Base-by-base conservation (phyloP, 2,329 filamentous ascomycete species). In the Pseudogymnoascus destructans region DNA sequence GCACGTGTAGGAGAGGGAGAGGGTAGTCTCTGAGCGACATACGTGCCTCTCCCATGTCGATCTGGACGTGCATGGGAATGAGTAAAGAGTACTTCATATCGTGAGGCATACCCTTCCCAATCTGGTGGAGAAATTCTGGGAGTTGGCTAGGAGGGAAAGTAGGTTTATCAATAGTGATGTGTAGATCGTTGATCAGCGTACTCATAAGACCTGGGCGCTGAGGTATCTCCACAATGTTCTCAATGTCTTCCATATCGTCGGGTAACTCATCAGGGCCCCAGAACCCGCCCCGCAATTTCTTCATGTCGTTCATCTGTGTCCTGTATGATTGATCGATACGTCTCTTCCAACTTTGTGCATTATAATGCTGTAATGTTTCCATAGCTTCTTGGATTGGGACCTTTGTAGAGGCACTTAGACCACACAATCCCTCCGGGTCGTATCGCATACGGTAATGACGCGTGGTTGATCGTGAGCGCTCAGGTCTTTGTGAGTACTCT, bases 31-130 rank as follows among this genome's bases (percentile, higher is more conserved):
- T 82, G 19, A 98, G 74, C 11, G 85, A 86, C n/a, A 95, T 79
- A 61, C 87, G 84, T 8, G 85, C 89, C 71, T 98, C 93, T 55
- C 90, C 87, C 84, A 96, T 91, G 61, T 87, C 87, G 62, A 98
- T 79, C 63, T 89, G 84, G 2, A 98, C 78, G 70, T 87, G 87
- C 84, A 96, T 89, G 0, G 93, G 95, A 9, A 98, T 76, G 15
- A 98, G 78, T 17, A 98, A 76, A 8, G 89, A 84, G 69, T 97
- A 98, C 67, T 92, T 77, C 80, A 90, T 98, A 66, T 95, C 85
- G 62, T 82, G 78, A 0, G 93, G 93, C 82, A 98, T 95, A 0
- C 93, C 93, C 73, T 98, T 98, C n/a, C 93, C 93, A 59, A 97
- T 85, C 54, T 82, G 81, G 68, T 96, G 80, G 23, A 98, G 75